Conservation (phyloP, 176 grass and related monocot genomes). For the Oryza meridionalis region DNA sequence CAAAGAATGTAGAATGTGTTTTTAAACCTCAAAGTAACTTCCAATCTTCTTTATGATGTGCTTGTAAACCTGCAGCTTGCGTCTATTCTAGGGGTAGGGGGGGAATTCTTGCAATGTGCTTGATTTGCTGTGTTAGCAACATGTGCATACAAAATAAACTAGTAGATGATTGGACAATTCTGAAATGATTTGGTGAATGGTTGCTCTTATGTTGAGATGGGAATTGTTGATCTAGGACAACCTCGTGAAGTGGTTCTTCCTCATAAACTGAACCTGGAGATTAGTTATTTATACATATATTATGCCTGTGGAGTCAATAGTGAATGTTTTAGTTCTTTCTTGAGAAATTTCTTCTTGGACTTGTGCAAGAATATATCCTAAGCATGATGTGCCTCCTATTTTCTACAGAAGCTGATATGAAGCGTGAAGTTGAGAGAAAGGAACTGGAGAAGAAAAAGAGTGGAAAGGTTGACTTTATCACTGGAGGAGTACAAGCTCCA, state of each 20-base stretch:
- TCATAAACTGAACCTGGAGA: slow-evolving; percentile 5
- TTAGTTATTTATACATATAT: background rate
- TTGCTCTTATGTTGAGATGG: background rate
- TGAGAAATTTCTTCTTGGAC: background rate
- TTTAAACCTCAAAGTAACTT: background rate
- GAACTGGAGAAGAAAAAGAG: slow-evolving; percentile 86
- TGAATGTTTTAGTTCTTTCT: slow-evolving; percentile 9
- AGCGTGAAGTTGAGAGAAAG: slow-evolving; percentile 83
- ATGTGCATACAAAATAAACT: background rate
- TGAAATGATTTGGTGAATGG: background rate
- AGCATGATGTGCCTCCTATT: slow-evolving; percentile 16
- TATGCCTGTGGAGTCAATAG: background rate
- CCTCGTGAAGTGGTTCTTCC: background rate
- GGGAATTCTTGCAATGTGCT: background rate
- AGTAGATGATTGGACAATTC: background rate
- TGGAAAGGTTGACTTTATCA: slow-evolving; percentile 78
- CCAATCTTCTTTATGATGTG: background rate
- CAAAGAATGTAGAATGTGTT: background rate
- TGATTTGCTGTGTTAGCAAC: background rate
- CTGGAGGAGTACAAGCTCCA: slow-evolving; percentile 62
- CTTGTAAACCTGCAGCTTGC: slow-evolving; percentile 6
- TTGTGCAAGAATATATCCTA: slow-evolving; percentile 11
- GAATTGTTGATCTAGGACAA: slow-evolving; percentile 4
- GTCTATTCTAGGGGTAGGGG: background rate
- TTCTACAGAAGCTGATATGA: slow-evolving; percentile 86